Percentiles rank a stretch among this genome's conserved stretches.
Conservation (phyloP, 1,139 yeast genomes). For the Magnusiomyces suaveolens region DNA sequence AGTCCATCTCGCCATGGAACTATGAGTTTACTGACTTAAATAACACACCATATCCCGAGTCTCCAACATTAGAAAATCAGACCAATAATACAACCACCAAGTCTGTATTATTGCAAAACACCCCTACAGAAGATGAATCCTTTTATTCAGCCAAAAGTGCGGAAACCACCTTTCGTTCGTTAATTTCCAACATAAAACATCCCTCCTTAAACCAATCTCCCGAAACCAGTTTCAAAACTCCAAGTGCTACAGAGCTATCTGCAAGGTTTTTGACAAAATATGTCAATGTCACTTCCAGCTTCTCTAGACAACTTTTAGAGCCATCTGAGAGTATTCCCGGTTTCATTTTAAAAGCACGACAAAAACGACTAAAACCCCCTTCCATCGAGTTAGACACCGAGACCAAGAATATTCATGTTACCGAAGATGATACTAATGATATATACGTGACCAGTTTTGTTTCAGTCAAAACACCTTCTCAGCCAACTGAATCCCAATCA, state of each 20-base stretch:
- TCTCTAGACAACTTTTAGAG: no score
- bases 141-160: not conserved
- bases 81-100: not conserved
- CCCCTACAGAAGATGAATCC: not conserved
- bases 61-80: not conserved
- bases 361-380: slow-evolving; percentile 13
- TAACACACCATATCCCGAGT: not conserved
- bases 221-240: no score
- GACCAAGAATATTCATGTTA: slow-evolving; percentile 12
- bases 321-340: slow-evolving; percentile 11
- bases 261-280: no score
- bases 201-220: no score
- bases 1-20: slow-evolving; percentile 1
- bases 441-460: slow-evolving; percentile 11
- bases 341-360: slow-evolving; percentile 9
- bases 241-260: no score
- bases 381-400: slow-evolving; percentile 16
- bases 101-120: not conserved
- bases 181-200: not conserved
- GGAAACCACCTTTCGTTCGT: not conserved
- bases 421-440: slow-evolving; percentile 8
- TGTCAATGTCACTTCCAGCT: no score
- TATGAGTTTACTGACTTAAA: not conserved
- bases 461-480: slow-evolving; percentile 10
- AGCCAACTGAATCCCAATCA: slow-evolving; percentile 5